Evolutionary conservation across 2,329 filamentous ascomycete species (phyloP).

Genomic region (Epichloe aotearoae): DNA sequence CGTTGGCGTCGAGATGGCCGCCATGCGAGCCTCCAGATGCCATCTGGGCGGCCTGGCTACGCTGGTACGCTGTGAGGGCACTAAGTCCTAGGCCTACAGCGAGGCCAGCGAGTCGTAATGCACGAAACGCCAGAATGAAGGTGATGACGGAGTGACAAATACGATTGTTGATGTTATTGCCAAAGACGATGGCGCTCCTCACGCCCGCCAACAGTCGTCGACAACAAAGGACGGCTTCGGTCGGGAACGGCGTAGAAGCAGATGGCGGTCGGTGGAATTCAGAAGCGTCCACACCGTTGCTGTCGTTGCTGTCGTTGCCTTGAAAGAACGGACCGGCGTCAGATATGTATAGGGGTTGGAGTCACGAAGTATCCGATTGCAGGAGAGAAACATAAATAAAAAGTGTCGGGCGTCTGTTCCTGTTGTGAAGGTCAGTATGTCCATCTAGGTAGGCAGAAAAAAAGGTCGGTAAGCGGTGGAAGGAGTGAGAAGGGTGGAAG

Average conservation of each 20-base stretch:
- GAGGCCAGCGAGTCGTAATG: conserved; percentile 39
- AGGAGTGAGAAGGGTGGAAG: neutral
- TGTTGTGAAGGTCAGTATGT: neutral
- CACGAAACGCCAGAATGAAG: conserved; percentile 41
- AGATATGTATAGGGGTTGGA: neutral
- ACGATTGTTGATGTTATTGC: neutral
- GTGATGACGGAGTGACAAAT: neutral
- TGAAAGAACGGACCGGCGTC: neutral
- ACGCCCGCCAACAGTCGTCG: neutral
- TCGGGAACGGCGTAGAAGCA: neutral
- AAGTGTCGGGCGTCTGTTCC: neutral
- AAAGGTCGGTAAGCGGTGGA: neutral
- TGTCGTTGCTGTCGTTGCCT: neutral
- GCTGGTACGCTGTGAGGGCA: conserved; percentile 41
- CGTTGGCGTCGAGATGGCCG: conserved; percentile 35
- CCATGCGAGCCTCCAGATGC: conserved; percentile 15
- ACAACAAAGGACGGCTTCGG: neutral
- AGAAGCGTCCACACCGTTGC: neutral
- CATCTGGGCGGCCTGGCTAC: conserved; percentile 29
- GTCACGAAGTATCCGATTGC: neutral
- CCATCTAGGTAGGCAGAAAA: neutral
- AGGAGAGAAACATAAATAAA: neutral
- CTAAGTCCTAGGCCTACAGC: conserved; percentile 45
- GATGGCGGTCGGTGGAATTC: neutral
- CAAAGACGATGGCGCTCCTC: neutral